phyloP scores from a whole-genome alignment of 441 rosid species.

The Daphne laureola region DNA sequence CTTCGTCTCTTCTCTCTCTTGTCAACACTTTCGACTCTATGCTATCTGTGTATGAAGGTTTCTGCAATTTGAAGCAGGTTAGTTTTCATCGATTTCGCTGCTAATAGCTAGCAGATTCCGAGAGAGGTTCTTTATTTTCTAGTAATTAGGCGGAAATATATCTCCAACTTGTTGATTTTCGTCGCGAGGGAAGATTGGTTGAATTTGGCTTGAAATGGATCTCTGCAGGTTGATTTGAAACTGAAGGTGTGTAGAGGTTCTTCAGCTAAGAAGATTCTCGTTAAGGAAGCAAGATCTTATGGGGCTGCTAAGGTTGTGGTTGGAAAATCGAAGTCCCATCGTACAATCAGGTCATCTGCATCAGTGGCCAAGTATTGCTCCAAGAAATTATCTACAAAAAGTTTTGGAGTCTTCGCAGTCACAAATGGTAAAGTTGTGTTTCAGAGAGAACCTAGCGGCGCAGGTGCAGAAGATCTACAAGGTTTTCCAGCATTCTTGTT shows the following conservation, averaged over 20 bases:
- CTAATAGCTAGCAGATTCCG: not conserved
- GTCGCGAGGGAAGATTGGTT: not conserved
- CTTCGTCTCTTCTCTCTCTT: slow-evolving; percentile 59
- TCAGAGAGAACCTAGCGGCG: slow-evolving; percentile 42
- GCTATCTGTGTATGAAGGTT: slow-evolving; percentile 80
- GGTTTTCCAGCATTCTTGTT: slow-evolving; percentile 11
- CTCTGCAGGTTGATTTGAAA: slow-evolving; percentile 78
- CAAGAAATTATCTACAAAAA: slow-evolving; percentile 41
- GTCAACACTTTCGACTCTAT: slow-evolving; percentile 70
- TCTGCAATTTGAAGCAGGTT: slow-evolving; percentile 95
- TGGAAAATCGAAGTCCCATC: slow-evolving; percentile 52
- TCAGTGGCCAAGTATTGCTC: slow-evolving; percentile 83
- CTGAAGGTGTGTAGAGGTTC: slow-evolving; percentile 76
- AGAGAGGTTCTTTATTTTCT: too few species aligned
- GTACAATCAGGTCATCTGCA: slow-evolving; percentile 44
- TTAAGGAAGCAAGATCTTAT: slow-evolving; percentile 59
- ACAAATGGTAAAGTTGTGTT: slow-evolving; percentile 62
- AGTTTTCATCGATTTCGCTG: not conserved
- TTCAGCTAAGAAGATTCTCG: slow-evolving; percentile 55
- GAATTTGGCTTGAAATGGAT: not conserved
- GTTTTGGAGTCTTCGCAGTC: slow-evolving; percentile 54
- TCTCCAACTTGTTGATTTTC: not conserved
- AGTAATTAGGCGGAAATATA: too few species aligned
- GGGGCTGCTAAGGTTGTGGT: slow-evolving; percentile 54
- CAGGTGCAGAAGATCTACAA: slow-evolving; percentile 15